Evolutionary conservation across 345 rosid species (phyloP).

Genomic region (Eutrema yunnanense): DNA sequence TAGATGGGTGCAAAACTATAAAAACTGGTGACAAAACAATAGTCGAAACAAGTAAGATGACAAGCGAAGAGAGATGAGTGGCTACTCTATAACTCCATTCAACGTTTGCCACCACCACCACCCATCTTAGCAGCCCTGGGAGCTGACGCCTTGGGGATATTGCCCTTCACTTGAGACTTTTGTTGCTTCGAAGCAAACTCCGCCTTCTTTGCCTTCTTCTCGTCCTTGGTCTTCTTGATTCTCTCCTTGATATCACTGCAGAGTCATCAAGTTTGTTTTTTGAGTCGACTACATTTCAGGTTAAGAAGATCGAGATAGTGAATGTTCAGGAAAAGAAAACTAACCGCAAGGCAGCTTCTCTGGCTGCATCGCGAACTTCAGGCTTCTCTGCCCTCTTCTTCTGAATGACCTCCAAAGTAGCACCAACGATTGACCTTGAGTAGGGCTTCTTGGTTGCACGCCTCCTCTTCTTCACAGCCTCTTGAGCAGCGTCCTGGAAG

Average conservation of each 20-base stretch:
- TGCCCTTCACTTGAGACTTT: slow-evolving; percentile 46
- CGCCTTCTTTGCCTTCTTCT: slow-evolving; percentile 80
- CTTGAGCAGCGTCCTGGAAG: slow-evolving; percentile 58
- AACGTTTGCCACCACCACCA: slow-evolving; percentile 84
- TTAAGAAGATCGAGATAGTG: not conserved
- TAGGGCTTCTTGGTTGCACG: slow-evolving; percentile 64
- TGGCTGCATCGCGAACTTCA: slow-evolving; percentile 74
- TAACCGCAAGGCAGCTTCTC: slow-evolving; percentile 64
- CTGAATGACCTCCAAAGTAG: slow-evolving; percentile 64
- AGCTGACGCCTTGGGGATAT: slow-evolving; percentile 39
- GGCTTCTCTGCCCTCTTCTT: slow-evolving; percentile 75
- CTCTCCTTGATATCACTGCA: slow-evolving; percentile 78
- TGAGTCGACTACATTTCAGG: not conserved
- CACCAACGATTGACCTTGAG: slow-evolving; percentile 73
- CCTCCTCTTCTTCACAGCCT: slow-evolving; percentile 64
- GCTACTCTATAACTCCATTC: slow-evolving; percentile 17
- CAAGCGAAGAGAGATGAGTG: slow-evolving; percentile 1
- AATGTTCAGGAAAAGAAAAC: not conserved
- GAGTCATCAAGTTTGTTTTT: not conserved
- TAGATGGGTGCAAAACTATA: slow-evolving; percentile 11
- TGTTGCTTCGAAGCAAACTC: slow-evolving; percentile 54
- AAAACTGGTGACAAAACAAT: not conserved
- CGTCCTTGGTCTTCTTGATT: slow-evolving; percentile 78
- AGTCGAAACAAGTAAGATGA: not conserved
- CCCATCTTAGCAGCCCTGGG: slow-evolving; percentile 61